A percentile compares a stretch with the other conserved stretches of the same genome.
Conservation (phyloP, 805 yeast genomes). For the Candida morakotiae region DNA sequence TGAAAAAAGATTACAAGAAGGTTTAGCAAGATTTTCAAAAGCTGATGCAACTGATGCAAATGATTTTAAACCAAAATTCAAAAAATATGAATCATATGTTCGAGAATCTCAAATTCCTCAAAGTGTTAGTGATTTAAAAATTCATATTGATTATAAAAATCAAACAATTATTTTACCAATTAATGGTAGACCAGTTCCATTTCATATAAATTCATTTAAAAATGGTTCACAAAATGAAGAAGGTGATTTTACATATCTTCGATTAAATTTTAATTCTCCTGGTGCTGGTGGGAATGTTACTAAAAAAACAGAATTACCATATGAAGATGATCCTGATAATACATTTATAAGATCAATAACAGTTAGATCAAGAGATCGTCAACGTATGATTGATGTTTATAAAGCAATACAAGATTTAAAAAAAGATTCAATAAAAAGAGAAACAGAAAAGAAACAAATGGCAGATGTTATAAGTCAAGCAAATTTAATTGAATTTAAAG, state of each 20-base stretch:
- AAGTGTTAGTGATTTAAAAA: slow-evolving; percentile 74
- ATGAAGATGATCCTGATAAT: slow-evolving; percentile 82
- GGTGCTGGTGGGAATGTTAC: slow-evolving; percentile 72
- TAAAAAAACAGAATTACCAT: slow-evolving; percentile 79
- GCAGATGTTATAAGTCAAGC: slow-evolving; percentile 96
- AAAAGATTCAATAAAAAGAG: slow-evolving; percentile 86
- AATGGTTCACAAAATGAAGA: slow-evolving; percentile 95
- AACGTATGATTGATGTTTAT: slow-evolving; percentile 84
- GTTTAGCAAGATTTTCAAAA: slow-evolving; percentile 74
- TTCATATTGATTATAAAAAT: slow-evolving; percentile 81
- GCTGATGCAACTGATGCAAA: slow-evolving; percentile 66
- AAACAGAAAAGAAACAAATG: slow-evolving; percentile 82
- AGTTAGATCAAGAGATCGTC: slow-evolving; percentile 84
- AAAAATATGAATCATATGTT: slow-evolving; percentile 89
- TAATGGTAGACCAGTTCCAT: slow-evolving; percentile 95
- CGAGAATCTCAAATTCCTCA: slow-evolving; percentile 90
- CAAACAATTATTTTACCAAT: slow-evolving; percentile 90
- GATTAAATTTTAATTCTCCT: slow-evolving; percentile 91
- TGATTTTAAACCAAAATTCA: slow-evolving; percentile 71
- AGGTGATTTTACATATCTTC: slow-evolving; percentile 87
- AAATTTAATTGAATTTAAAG: slow-evolving; percentile 72
- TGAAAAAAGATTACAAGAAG: slow-evolving; percentile 81
- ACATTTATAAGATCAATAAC: slow-evolving; percentile 85
- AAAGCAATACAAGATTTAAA: slow-evolving; percentile 89
- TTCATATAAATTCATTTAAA: slow-evolving; percentile 90